Conservation (phyloP, 345 rosid genomes). For the Eucalyptus globulus region DNA sequence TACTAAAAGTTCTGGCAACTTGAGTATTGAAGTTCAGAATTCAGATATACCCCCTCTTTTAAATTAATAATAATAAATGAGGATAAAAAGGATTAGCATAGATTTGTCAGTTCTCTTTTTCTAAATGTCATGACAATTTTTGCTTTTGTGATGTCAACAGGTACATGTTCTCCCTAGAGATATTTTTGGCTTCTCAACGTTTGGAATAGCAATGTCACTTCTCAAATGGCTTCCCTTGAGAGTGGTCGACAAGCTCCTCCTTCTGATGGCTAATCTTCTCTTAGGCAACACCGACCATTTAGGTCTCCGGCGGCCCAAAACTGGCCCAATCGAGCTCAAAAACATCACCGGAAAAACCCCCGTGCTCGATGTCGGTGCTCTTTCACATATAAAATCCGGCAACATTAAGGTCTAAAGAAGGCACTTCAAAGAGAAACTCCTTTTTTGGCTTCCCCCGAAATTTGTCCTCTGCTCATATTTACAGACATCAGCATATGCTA, state of each 20-base stretch:
- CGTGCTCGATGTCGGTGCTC: conserved; percentile 76
- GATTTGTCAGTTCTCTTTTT: neutral
- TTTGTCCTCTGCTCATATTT: neutral
- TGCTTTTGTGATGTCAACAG: conserved; percentile 5
- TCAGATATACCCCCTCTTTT: neutral
- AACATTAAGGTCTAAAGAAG: conserved; percentile 47
- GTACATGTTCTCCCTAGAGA: conserved; percentile 94
- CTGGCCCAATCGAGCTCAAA: conserved; percentile 87
- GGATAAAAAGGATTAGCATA: neutral
- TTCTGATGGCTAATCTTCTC: conserved; percentile 30
- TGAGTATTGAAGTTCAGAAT: neutral
- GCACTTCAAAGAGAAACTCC: neutral
- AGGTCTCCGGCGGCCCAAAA: conserved; percentile 82
- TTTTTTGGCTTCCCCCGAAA: neutral
- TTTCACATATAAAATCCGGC: conserved; percentile 58
- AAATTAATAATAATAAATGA: neutral
- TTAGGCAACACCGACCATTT: conserved; percentile 60
- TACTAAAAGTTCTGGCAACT: neutral
- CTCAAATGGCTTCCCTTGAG: conserved; percentile 68
- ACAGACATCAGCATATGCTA: neutral
- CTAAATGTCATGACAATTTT: neutral
- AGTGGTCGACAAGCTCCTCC: conserved; percentile 49
- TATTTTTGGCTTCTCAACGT: conserved; percentile 72
- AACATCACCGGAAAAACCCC: conserved; percentile 86
- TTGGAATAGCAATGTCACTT: conserved; percentile 70